Base-by-base conservation (phyloP, 768 basidiomycete genomes). In the Calocybe gangraenosa region DNA sequence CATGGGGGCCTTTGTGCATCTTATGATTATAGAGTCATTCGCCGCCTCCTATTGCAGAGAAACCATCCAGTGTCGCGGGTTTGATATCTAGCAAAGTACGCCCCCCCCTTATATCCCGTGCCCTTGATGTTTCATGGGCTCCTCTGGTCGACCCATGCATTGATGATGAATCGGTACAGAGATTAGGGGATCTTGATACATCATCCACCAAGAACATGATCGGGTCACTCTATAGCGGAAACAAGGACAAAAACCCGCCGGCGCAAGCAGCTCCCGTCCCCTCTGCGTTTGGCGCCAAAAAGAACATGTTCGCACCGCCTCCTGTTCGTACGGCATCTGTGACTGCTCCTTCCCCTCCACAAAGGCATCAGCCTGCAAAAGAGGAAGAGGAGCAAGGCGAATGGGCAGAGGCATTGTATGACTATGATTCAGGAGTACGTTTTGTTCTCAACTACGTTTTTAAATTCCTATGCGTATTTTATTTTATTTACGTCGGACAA, bases 331-430 rank as follows among this genome's bases (percentile, higher is more conserved):
- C 48, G 14, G 13, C 49, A 14, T 21, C 42, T n/a, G 41, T 49
- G 13, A n/a, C 49, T 17, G 22, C 40, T 7, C 37, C 51, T 15
- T 58, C 58, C 9, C 59, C 62, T 7, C 57, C 64, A 15, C 60
- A 65, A 19, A 58, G 63, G 52, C 47, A 58, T 37, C 60, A 56
- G 11, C 36, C 31, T 7, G 33, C 65, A 46, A 60, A 64, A 42
- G 63, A 64, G 42, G 56, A 69, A 25, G 69, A 65, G 40, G 55
- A 55, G 7, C 55, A 64, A 28, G 86, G 84, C 3, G 83, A 86
- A 49, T 91, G 88, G 88, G 86, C 78, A 13, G 81, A 89, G 54
- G 88, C 70, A 3, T 53, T 87, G 61, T 91, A 90, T 56, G 87
- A 86, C 48, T 91, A 86, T 65, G 66, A 66, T 34, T 81, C 86